Conservation (phyloP, 208 protist genomes). For the Acanthamoeba triangularis region DNA sequence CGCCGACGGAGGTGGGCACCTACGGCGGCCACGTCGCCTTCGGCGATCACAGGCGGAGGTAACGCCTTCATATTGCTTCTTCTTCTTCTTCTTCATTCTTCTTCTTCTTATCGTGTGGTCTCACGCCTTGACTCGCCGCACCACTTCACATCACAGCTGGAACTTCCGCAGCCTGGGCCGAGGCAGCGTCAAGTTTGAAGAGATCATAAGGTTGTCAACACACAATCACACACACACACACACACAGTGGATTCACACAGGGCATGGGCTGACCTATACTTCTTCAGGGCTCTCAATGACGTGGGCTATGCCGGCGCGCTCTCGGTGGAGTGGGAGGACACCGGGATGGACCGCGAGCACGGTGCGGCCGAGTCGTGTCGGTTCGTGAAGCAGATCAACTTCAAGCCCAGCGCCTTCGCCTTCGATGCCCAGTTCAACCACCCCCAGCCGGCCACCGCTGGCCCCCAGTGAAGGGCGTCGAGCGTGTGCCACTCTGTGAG, state of each 20-base stretch:
- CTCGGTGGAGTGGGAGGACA: not conserved
- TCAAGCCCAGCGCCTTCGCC: not conserved
- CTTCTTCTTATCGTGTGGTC: no score
- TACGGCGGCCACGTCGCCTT: constrained; percentile 26
- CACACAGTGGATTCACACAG: no score
- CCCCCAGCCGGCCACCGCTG: no score
- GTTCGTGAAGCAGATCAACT: not conserved
- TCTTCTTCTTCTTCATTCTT: no score
- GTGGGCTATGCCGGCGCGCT: not conserved
- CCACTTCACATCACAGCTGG: not conserved
- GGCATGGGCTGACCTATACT: no score
- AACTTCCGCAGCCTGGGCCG: not conserved
- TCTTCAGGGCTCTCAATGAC: not conserved
- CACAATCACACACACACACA: no score
- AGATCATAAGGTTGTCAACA: not conserved
- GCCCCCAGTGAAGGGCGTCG: no score
- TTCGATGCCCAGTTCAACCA: not conserved
- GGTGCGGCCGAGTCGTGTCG: not conserved
- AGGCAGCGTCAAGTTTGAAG: not conserved
- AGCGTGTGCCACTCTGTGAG: no score
- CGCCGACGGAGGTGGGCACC: not conserved
- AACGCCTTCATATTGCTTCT: no score
- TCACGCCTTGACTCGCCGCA: no score
- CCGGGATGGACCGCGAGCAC: not conserved
- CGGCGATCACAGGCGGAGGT: constrained; percentile 12